These are phyloP conservation scores for Penicillium ucsense DNA, from an alignment of 495 filamentous ascomycete genomes.

Conservation along the genomic window DNA sequence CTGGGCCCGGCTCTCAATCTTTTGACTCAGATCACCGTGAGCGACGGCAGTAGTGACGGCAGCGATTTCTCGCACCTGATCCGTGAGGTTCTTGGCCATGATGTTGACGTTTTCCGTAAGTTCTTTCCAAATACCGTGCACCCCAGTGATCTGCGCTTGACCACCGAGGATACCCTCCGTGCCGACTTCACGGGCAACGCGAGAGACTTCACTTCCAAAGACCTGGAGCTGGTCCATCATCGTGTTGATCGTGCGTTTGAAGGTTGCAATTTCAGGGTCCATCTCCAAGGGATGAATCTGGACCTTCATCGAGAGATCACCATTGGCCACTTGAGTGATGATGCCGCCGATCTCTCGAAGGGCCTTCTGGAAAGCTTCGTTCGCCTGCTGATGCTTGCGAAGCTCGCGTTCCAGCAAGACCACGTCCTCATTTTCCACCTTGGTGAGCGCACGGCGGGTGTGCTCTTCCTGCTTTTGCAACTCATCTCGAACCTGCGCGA, in stretches of 20 bases:
- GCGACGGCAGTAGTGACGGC: slow-evolving; percentile 94
- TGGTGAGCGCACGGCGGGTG: slow-evolving; percentile 44
- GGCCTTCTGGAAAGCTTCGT: slow-evolving; percentile 97
- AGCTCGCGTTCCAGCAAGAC: slow-evolving; percentile 76
- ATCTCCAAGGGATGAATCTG: slow-evolving; percentile 92
- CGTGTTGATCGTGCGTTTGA: slow-evolving; percentile 92
- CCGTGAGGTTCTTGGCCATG: slow-evolving; percentile 83
- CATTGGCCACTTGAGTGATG: slow-evolving; percentile 88
- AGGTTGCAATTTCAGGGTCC: slow-evolving; percentile 98
- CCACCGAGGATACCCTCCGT: slow-evolving; percentile 96
- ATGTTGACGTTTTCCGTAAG: slow-evolving; percentile 97
- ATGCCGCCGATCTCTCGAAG: slow-evolving; percentile 95
- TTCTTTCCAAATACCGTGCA: slow-evolving; percentile 97
- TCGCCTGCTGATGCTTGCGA: slow-evolving; percentile 93
- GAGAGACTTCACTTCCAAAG: slow-evolving; percentile 94
- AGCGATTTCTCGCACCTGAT: slow-evolving; percentile 93
- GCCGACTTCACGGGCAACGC: slow-evolving; percentile 92
- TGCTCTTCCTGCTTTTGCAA: slow-evolving; percentile 53
- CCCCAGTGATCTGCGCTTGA: slow-evolving; percentile 87
- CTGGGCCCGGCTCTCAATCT: slow-evolving; percentile 87
- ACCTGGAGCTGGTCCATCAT: slow-evolving; percentile 99
- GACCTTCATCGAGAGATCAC: slow-evolving; percentile 96
- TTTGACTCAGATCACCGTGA: slow-evolving; percentile 90
- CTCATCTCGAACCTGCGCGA: slow-evolving; percentile 58
- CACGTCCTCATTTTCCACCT: slow-evolving; percentile 56